These are phyloP conservation scores for Earliella scabrosa DNA, from an alignment of 1,284 basidiomycete species.

Conservation along the genomic window DNA sequence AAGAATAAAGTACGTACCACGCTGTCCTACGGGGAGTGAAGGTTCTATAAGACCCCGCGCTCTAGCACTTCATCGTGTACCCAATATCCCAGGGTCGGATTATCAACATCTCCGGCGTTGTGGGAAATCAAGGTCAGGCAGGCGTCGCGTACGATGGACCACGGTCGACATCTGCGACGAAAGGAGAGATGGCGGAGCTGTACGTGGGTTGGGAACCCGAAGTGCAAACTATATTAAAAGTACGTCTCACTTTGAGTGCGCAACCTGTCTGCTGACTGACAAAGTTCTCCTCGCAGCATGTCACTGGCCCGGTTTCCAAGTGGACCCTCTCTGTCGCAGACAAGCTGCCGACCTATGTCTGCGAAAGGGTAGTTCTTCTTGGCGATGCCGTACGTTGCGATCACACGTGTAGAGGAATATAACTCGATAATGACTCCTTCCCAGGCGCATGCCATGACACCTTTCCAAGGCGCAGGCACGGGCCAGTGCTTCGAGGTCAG, in stretches of 20 bases:
- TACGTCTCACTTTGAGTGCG: not conserved
- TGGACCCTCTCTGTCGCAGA: constrained; percentile 32
- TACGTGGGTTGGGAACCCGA: constrained; percentile 32
- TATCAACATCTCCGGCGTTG: constrained; percentile 30
- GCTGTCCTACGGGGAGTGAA: too few relatives aligned
- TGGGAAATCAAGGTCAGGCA: constrained; percentile 22
- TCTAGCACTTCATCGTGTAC: not conserved
- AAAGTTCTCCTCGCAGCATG: not conserved
- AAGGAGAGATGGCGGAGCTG: constrained; percentile 21
- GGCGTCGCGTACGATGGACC: constrained; percentile 28
- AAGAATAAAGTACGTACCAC: too few relatives aligned
- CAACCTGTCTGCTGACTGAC: not conserved
- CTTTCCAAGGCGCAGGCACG: constrained; percentile 42
- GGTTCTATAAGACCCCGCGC: not conserved
- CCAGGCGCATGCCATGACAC: constrained; percentile 32
- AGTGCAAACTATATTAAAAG: constrained; percentile 26
- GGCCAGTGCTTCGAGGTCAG: constrained; percentile 44
- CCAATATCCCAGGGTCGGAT: constrained; percentile 11
- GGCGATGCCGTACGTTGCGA: constrained; percentile 34
- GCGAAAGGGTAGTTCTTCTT: constrained; percentile 30
- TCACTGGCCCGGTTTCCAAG: not conserved
- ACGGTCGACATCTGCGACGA: constrained; percentile 25
- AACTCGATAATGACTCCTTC: too few relatives aligned
- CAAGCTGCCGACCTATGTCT: constrained; percentile 30
- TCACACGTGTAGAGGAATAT: too few relatives aligned